Base-by-base conservation (phyloP, 768 basidiomycete genomes). In the Termitomyces sp. region DNA sequence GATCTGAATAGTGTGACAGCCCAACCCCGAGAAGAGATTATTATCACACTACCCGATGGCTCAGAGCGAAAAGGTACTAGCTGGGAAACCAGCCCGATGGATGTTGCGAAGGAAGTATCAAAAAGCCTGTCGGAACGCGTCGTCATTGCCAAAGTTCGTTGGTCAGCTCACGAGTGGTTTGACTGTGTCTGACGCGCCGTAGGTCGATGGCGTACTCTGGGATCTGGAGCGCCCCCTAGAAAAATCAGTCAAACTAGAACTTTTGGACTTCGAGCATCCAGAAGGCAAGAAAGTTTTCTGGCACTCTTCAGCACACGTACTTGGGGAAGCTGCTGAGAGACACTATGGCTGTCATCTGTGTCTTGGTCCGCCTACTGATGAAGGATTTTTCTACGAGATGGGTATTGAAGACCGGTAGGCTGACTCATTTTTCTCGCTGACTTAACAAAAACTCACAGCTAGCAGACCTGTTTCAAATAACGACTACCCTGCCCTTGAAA, bases 341-440 rank as follows among this genome's bases (percentile, higher is more conserved):
- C 93, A 97, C 68, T 96, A 98, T 68, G 96, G 95, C 40, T 97
- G 94, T 69, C 94, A 97, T 75, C 79, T 99, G 14, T 97, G 95
- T 65, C 85, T 97, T 58, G 97, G 97, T 3, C 97, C 97, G 15
- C 97, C 97, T 22, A 93, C 94, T 2, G 93, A 96, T 28, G 94
- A 98, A 7, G 97, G 97, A 21, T 99, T 99, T 81, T 99, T 97
- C 78, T 99, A 99, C 69, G 97, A 99, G 69, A 98, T 99, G 97
- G 85, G 84, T 15, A 93, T 93, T 61, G 75, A 85, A 37, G 87
- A 93, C 56, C 76, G 89, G 88, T 87, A 53, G 24, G 71, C 15
- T 30, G 15, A 6, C 1, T 11, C 24, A n/a, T n/a, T 43, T 47
- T 11, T 3, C 21, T 15, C 17, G 6, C 41, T 30, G 10, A 19